These are phyloP conservation scores for Paraphaeosphaeria sporulosa DNA, from an alignment of 2,329 filamentous ascomycete genomes.

Conservation along the genomic window DNA sequence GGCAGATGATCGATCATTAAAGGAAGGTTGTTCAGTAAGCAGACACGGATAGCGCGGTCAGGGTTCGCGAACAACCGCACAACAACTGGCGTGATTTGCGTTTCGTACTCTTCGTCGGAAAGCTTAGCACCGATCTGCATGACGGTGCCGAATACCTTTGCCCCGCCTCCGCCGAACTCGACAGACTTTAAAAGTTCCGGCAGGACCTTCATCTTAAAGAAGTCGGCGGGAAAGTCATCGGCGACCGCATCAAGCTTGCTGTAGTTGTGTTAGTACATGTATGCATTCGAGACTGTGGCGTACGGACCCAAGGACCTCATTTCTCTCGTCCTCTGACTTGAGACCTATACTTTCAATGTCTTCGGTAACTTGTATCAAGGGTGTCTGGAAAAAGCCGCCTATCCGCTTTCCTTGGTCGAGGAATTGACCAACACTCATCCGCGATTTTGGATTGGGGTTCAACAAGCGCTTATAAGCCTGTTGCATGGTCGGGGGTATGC, in stretches of 20 bases:
- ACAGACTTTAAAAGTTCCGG: constrained; percentile 97
- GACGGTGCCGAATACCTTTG: constrained; percentile 86
- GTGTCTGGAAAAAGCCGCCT: constrained; percentile 90
- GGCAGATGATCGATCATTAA: constrained; percentile 90
- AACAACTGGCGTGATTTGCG: constrained; percentile 83
- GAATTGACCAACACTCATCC: constrained; percentile 84
- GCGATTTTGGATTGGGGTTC: constrained; percentile 86
- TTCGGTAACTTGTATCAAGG: constrained; percentile 89
- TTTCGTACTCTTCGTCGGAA: constrained; percentile 86
- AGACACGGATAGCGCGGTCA: constrained; percentile 90
- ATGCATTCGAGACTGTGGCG: neutral
- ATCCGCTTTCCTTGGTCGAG: constrained; percentile 84
- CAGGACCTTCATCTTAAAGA: constrained; percentile 96
- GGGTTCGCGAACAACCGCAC: constrained; percentile 89
- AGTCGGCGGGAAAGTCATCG: constrained; percentile 96
- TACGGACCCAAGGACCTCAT: constrained; percentile 76
- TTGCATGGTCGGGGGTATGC: constrained; percentile 86
- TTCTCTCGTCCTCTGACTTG: constrained; percentile 83
- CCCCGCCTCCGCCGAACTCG: constrained; percentile 96
- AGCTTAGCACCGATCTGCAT: constrained; percentile 91
- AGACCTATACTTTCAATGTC: constrained; percentile 92
- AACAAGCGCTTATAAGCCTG: constrained; percentile 88
- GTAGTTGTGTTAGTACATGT: constrained; percentile 20
- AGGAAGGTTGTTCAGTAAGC: constrained; percentile 85
- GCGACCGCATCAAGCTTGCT: constrained; percentile 83